Evolutionary conservation across 1,284 basidiomycete species (phyloP), one percentile per base, ranked within the genome.

Genomic region (Pseudomicrostroma phylloplanum): DNA sequence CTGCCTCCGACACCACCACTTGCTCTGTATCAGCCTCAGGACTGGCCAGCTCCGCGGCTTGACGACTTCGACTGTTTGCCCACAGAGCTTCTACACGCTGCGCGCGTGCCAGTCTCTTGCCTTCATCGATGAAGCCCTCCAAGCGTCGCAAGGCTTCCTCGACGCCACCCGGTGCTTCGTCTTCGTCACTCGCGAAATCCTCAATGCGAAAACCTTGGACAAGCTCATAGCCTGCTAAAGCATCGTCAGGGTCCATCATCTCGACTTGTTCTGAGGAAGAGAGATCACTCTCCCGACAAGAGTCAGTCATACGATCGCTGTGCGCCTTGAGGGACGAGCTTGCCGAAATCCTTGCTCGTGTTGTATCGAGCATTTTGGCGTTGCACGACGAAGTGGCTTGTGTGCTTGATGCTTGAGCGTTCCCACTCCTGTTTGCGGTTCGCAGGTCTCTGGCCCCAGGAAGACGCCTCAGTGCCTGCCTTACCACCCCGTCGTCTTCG

Each of bases 51-150:
- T 56, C 55, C 19, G 25, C 36, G 36, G 23, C 51, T 12, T 49
- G 54, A 26, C 61, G 63, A 11, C 48, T 54, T 48, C 19, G 59
- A 43, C 57, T 59, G 19, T 69, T 62, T 58, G 69, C 63, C 69
- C 67, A 76, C 23, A 74, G 57, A 23, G 57, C 49, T 56, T 76
- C 72, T 17, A 75, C 74, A 7, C 67, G 59, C 17, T 65, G 63
- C 1, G 69, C 68, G 57, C 67, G 66, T 30, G 61, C 60, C 51
- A 62, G 61, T 39, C 72, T 71, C 51, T 74, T 72, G 46, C 71
- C 73, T 42, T 75, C 66, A 55, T 76, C 74, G 39, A 76, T 73
- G 62, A 74, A 63, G 26, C 74, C 74, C 57, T 76, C 74, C 6
- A 76, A 61, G 25, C 73, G 58, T 23, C 69, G 67, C 39, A 76